Evolutionary conservation across 306 rosid species (phyloP), one percentile per base, ranked within the genome.

Genomic region (Sphenostylis stenocarpa): DNA sequence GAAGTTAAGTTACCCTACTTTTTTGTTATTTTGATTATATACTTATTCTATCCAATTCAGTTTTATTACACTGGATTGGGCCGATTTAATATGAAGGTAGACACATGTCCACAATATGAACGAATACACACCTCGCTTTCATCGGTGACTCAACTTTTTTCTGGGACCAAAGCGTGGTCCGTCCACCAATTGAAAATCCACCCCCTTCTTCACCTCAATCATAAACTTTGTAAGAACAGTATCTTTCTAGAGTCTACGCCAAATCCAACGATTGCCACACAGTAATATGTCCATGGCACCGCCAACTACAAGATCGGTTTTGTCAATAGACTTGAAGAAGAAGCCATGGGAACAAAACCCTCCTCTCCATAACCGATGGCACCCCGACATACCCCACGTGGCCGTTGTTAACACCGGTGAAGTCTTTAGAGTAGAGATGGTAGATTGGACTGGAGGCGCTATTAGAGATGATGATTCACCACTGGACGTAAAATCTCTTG

Each of bases 361-460:
- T 26, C 90, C 94, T 21, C 94, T 90, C 60, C 98, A 94, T 83
- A 94, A 94, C 87, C 87, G 94, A 61, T 94, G 97, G 98, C 97
- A 94, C 80, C 94, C 96, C 39, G 52, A 49, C 44, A 86, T 94
- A 83, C 94, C 91, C 2, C 47, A 48, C 1, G 78, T 76, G 4
- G 85, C 61, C 3, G 28, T 31, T n/a, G 75, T 70, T 23, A 70
- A 13, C 16, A 70, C 75, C 0, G 86, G 81, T 64, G 82, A 90
- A 78, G 39, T 91, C 53, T 91, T 91, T 72, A 87, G 92, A 77
- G 77, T 91, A 75, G 96, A 91, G 79, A 91, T 89, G 96, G 85
- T 90, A 26, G 98, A 90, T 26, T 91, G 98, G 94, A 94, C 96
- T 2, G 96, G 89, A 31, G 93, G 97, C 67, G 80, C 84, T 70